These are phyloP conservation scores for Elsinoe perseae DNA, from an alignment of 2,329 filamentous ascomycete genomes.

Conservation along the genomic window DNA sequence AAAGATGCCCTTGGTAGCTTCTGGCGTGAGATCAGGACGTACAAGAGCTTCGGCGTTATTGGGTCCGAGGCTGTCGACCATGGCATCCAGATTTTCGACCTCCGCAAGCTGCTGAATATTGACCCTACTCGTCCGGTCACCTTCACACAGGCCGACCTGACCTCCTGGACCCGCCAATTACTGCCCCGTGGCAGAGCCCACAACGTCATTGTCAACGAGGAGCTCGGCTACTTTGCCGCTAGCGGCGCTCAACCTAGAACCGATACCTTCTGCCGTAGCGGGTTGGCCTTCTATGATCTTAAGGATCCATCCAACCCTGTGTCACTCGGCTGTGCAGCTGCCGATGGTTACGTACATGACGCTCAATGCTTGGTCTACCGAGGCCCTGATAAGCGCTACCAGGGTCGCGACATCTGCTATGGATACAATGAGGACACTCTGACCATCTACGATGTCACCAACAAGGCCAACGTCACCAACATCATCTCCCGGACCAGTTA, in stretches of 20 bases:
- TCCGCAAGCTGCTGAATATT: slow-evolving; percentile 48
- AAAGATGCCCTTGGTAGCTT: slow-evolving; percentile 39
- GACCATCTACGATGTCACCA: slow-evolving; percentile 38
- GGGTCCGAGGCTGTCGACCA: slow-evolving; percentile 42
- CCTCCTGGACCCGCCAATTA: background rate
- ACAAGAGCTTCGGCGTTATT: slow-evolving; percentile 38
- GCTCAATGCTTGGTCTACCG: slow-evolving; percentile 49
- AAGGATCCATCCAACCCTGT: slow-evolving; percentile 44
- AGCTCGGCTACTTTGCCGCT: slow-evolving; percentile 34
- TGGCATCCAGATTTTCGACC: slow-evolving; percentile 56
- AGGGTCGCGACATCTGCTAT: slow-evolving; percentile 44
- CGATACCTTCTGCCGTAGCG: slow-evolving; percentile 40
- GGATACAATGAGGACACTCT: slow-evolving; percentile 45
- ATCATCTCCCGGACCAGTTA: slow-evolving; percentile 45
- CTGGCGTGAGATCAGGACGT: slow-evolving; percentile 48
- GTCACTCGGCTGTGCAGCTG: slow-evolving; percentile 42
- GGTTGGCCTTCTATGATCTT: slow-evolving; percentile 49
- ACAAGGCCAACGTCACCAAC: slow-evolving; percentile 36
- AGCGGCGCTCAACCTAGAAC: slow-evolving; percentile 32
- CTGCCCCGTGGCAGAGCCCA: slow-evolving; percentile 37
- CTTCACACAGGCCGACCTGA: slow-evolving; percentile 21
- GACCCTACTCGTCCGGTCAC: slow-evolving; percentile 35
- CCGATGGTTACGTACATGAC: slow-evolving; percentile 51
- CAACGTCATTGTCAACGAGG: slow-evolving; percentile 47
- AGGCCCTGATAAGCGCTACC: slow-evolving; percentile 41